These are phyloP conservation scores for Zygosaccharomyces lentus DNA, from an alignment of 805 yeast species.

Conservation along the genomic window DNA sequence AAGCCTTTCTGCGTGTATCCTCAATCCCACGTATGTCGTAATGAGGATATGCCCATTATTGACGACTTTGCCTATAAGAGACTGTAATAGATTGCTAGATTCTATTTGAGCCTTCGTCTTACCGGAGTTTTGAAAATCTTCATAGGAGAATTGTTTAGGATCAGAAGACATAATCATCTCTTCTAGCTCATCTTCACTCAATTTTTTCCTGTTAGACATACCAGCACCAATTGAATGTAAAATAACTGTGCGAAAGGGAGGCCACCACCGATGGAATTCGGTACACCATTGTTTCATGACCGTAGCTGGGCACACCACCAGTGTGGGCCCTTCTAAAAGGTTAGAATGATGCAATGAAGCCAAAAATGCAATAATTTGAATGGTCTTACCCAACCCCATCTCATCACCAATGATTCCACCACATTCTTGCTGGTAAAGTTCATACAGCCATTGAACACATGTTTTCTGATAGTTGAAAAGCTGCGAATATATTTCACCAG, in stretches of 20 bases:
- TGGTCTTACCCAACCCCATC: conserved; percentile 96
- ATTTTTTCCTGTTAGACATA: conserved; percentile 43
- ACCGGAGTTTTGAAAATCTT: conserved; percentile 32
- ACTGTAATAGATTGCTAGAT: conserved; percentile 26
- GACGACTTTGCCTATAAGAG: conserved; percentile 49
- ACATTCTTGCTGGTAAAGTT: conserved; percentile 77
- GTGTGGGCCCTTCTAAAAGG: conserved; percentile 65
- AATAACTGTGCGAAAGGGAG: conserved; percentile 80
- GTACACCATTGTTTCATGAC: conserved; percentile 96
- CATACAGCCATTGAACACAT: conserved; percentile 97
- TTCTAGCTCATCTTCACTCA: conserved; percentile 51
- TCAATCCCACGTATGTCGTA: conserved; percentile 86
- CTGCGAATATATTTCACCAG: conserved; percentile 86
- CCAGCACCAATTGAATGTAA: conserved; percentile 92
- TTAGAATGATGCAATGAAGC: conserved; percentile 88
- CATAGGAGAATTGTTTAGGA: conserved; percentile 42
- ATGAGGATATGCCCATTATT: conserved; percentile 75
- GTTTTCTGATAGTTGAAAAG: conserved; percentile 92
- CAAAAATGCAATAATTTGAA: conserved; percentile 83
- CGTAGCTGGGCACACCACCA: conserved; percentile 94
- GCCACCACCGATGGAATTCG: conserved; percentile 98
- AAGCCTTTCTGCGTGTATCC: conserved; percentile 58
- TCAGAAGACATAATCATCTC: conserved; percentile 38
- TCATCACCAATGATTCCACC: conserved; percentile 98
- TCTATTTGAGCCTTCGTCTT: conserved; percentile 30